A percentile compares a stretch with the other conserved stretches of the same genome.
phyloP scores from a whole-genome alignment of 2,329 filamentous ascomycete species.

The Colletotrichum cordylinicola region DNA sequence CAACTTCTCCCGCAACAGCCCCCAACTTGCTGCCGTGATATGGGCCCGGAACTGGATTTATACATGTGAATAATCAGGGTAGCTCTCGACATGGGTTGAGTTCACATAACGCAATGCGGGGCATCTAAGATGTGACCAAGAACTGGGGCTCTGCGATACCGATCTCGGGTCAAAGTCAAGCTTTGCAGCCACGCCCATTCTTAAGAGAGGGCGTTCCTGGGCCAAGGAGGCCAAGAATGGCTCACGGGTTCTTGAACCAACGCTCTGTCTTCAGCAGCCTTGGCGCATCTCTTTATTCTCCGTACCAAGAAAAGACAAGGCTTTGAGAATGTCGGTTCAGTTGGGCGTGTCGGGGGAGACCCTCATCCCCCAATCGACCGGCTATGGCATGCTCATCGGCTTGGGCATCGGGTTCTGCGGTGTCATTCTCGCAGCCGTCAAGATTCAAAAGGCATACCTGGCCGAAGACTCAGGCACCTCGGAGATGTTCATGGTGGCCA shows the following conservation, averaged over 20 bases:
- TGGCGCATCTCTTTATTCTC: not conserved
- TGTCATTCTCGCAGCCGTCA: not conserved
- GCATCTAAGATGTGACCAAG: not conserved
- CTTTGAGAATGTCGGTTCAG: not conserved
- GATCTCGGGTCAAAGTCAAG: not conserved
- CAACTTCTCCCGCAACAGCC: not conserved
- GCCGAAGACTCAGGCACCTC: not conserved
- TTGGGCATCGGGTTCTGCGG: not conserved
- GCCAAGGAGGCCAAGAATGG: not conserved
- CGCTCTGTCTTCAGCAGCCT: not conserved
- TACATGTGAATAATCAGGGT: not conserved
- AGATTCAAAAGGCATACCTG: not conserved
- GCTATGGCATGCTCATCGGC: not conserved
- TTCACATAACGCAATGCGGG: slow-evolving; percentile 1
- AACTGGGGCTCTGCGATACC: not conserved
- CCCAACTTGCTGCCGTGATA: not conserved
- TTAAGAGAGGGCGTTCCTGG: not conserved
- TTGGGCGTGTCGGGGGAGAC: not conserved
- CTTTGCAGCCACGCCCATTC: not conserved
- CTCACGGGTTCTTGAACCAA: not conserved
- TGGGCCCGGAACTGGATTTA: not conserved
- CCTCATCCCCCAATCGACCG: not conserved
- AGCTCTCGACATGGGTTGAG: not conserved
- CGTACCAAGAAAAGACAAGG: not conserved
- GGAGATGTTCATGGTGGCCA: not conserved